Base-by-base conservation (phyloP, 805 yeast species). In the Metschnikowia drakensbergensis region DNA sequence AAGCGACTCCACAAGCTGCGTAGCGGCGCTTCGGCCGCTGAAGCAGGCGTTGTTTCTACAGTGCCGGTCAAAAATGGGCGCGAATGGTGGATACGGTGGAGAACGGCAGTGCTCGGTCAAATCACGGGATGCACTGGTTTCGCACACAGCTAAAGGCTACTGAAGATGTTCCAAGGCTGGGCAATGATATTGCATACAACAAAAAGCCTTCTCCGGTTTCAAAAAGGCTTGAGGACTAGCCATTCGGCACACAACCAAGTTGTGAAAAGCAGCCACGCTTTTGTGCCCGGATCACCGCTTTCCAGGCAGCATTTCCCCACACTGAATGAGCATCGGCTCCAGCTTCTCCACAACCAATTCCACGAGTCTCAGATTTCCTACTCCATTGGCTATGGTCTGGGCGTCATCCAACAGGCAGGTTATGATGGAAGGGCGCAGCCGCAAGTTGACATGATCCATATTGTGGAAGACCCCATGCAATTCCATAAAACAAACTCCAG, bases 371-470 rank as follows among this genome's bases (percentile, higher is more conserved):
- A 94, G 0, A 79, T 89, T 10, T 71, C 81, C 46, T 86, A 80
- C 58, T 84, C 96, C 0, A 87, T 92, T 67, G 99, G 97, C 0
- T 92, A 92, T 65, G 99, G 99, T 2, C 86, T 96, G 6, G 96
- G 96, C 4, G 96, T 94, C 1, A 87, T 94, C 59, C 76, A 81
- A 33, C 99, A 92, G 64, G 58, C 57, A 1, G 70, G 73, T 4
- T 75, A 79, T 54, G 58, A 55, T 2, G 55, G 56, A 3, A 55
- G 62, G 9, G 30, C 44, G 28, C 75, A 76, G 32, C 84, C 90
- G 0, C 98, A 94, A 64, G 80, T 88, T 9, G 99, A 94, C 64
- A 67, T 94, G 66, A 86, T 92, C 9, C 82, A 86, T 58, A 89
- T 88, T 1, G 97, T 91, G 2, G 76, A 84, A 0, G 79, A 84